These are phyloP conservation scores for Colletotrichum lindemuthianum DNA, from an alignment of 2,329 filamentous ascomycete species.

Conservation along the genomic window DNA sequence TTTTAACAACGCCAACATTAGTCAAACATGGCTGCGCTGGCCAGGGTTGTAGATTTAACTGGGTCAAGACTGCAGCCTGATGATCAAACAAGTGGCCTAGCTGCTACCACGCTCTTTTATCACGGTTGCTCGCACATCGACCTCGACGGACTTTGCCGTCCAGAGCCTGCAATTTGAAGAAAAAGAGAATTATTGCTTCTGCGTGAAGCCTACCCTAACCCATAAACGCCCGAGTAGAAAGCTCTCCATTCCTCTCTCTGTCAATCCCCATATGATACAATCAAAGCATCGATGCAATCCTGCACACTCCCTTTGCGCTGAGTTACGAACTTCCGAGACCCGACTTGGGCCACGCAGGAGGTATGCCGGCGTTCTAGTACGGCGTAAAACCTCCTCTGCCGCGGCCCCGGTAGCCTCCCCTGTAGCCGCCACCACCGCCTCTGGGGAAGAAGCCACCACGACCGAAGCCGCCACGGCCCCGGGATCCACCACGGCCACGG, in stretches of 20 bases:
- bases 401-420: slow-evolving; percentile 74
- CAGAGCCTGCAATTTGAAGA: background rate
- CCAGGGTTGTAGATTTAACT: no score
- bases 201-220: slow-evolving; percentile 27
- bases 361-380: slow-evolving; percentile 58
- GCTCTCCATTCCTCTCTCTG: slow-evolving; percentile 20
- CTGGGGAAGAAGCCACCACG: slow-evolving; percentile 64
- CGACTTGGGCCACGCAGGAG: no score
- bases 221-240: slow-evolving; percentile 30
- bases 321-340: no score
- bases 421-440: slow-evolving; percentile 67
- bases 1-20: background rate
- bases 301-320: no score
- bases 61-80: no score
- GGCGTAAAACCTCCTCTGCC: slow-evolving; percentile 72
- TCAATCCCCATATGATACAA: slow-evolving; percentile 35
- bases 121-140: background rate
- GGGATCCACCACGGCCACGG: slow-evolving; percentile 67
- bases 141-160: background rate
- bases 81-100: background rate
- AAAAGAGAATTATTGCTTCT: slow-evolving; percentile 16
- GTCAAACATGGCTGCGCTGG: background rate
- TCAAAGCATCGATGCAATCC: slow-evolving; percentile 7
- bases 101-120: background rate
- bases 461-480: slow-evolving; percentile 62